Evolutionary conservation across 2,329 filamentous ascomycete genomes (phyloP).

Genomic region (Cylindrodendrum hubeiense): DNA sequence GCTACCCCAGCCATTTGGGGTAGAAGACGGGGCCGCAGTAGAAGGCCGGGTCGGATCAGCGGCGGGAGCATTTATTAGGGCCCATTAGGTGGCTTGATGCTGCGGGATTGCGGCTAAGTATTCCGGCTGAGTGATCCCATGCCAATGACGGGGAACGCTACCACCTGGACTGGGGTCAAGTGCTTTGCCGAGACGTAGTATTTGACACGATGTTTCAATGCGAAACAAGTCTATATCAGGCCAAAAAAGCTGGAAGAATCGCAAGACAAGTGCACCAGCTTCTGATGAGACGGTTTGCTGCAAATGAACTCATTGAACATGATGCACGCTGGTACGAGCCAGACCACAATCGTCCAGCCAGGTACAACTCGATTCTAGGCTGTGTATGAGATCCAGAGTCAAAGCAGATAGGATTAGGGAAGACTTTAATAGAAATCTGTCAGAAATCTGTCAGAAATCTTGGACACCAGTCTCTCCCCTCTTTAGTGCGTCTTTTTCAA

Average conservation of each 20-base stretch:
- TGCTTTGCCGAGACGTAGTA: too few relatives aligned
- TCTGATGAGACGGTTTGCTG: background rate
- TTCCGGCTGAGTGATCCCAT: slow-evolving; percentile 23
- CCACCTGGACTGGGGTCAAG: background rate
- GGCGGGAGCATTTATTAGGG: background rate
- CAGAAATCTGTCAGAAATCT: slow-evolving; percentile 68
- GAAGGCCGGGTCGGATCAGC: background rate
- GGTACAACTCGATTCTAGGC: background rate
- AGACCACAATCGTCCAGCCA: background rate
- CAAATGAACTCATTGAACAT: background rate
- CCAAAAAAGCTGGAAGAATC: background rate
- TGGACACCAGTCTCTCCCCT: slow-evolving; percentile 77
- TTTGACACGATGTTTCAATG: background rate
- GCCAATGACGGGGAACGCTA: background rate
- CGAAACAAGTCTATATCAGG: background rate
- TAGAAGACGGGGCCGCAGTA: background rate
- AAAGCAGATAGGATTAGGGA: background rate
- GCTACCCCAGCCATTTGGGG: slow-evolving; percentile 22
- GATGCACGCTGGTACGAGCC: background rate
- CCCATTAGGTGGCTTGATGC: slow-evolving; percentile 23
- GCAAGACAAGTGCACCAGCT: background rate
- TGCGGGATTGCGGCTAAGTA: slow-evolving; percentile 30
- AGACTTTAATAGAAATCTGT: background rate
- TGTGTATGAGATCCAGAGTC: background rate
- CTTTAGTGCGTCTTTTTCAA: slow-evolving; percentile 19